Base-by-base conservation (phyloP, 345 rosid species). In the Tarenaya hassleriana region DNA sequence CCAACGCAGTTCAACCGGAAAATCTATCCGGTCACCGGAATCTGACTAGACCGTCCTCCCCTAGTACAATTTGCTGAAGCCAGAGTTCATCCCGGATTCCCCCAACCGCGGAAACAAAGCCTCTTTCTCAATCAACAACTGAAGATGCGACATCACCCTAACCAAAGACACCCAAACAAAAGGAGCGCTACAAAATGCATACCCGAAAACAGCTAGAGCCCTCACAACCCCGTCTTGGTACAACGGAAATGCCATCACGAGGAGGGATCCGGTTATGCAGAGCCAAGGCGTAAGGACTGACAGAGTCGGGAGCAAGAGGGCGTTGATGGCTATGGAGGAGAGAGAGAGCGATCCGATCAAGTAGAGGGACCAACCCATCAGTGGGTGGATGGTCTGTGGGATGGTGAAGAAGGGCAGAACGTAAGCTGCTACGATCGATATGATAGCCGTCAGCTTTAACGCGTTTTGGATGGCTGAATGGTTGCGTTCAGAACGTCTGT, bases 181-280 rank as follows among this genome's bases (percentile, higher is more conserved):
- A 2, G 98, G 97, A 1, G 98, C 84, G 18, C 72, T 69, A 14
- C 85, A 81, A 56, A 83, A 88, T 0, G 94, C 90, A 14, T 81
- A 85, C 10, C 61, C 82, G 7, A 88, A 88, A 44, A 92, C 71
- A 0, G 81, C 72, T 49, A 92, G 69, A 3, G 82, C 94, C 66
- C 98, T 72, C 4, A 77, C 55, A 16, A 88, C 63, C 0, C 98
- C 98, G 35, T 83, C 73, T 0, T 58, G 58, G 69, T 88, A 84
- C 78, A 73, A 77, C 7, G 96, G 96, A 40, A 6, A 79, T 1
- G 94, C 95, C 98, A 91, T 88, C 64, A 78, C 88, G 8, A 85
- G 58, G 33, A 92, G 95, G 9, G 73, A 69, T 8, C 95, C 90
- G 1, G 75, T 38, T 17, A 88, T 85, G 55, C 76, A 82, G 13